Base-by-base conservation (phyloP, 2,329 filamentous ascomycete genomes). In the Neopestalotiopsis rosae region DNA sequence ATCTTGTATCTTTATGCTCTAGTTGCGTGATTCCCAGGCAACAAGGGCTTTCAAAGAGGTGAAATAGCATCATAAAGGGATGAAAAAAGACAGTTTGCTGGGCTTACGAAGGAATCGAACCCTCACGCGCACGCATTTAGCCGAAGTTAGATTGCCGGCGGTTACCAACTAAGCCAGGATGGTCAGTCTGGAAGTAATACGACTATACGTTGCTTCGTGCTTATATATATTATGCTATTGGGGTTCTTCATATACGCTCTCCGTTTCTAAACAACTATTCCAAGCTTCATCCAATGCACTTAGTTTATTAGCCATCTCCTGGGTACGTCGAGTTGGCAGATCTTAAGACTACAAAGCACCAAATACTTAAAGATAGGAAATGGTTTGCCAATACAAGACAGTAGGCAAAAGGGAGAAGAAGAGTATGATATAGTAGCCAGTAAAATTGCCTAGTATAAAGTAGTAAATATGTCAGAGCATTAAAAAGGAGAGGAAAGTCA, bases 61-160 rank as follows among this genome's bases (percentile, higher is more conserved):
- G 14, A 20, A 7, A 49, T 1, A 7, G n/a, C 6, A 20, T 10
- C 5, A 2, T 1, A n/a, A n/a, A 5, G 3, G 24, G 3, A 28
- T 28, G 24, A 52, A 20, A 20, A 52, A n/a, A 52, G 5, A 1
- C 9, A 52, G 2, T 68, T 9, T 7, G 4, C 3, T 9, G n/a
- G 45, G 45, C 45, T 17, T 52, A 52, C 45, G 45, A 52, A 52
- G 45, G 45, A 52, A 52, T 52, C 45, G 45, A 52, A 52, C 45
- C 45, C 45, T 20, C 45, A 52, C 45, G 45, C 45, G 45, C 45
- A 52, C 17, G 45, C 45, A 52, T 52, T 45, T 52, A 20, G 17
- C n/a, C 45, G 3, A n/a, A 20, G 9, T n/a, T 52, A n/a, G n/a
- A 52, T n/a, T 52, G 45, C 45, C 45, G 45, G 45, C 45, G 45